These are phyloP conservation scores for Microcos paniculata DNA, from an alignment of 345 rosid genomes.

Conservation along the genomic window DNA sequence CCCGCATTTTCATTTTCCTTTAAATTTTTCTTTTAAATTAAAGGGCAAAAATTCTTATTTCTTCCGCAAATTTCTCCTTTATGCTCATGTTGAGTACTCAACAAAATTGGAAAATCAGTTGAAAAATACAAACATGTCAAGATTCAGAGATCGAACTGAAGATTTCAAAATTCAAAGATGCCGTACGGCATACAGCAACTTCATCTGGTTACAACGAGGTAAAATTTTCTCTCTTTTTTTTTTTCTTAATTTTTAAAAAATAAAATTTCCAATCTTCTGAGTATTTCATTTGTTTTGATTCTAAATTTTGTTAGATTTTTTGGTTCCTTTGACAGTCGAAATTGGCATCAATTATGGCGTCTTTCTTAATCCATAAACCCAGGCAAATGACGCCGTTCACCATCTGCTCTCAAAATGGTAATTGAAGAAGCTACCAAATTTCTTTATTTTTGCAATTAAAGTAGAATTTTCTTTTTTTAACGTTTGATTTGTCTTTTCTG, in stretches of 20 bases:
- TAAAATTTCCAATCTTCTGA: not conserved
- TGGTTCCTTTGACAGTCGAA: conserved; percentile 44
- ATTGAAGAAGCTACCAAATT: not conserved
- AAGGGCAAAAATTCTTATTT: no score
- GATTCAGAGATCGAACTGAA: conserved; percentile 71
- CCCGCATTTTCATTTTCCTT: no score
- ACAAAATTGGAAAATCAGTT: not conserved
- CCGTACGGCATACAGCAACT: conserved; percentile 58
- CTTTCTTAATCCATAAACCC: conserved; percentile 79
- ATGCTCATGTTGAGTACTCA: no score
- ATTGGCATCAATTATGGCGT: conserved; percentile 74
- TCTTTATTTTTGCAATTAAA: not conserved
- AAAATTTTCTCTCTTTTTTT: not conserved
- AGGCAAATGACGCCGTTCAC: conserved; percentile 60
- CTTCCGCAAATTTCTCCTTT: no score
- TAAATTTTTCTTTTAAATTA: no score
- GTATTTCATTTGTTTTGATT: not conserved
- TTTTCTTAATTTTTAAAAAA: conserved; percentile 7
- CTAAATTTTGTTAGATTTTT: not conserved
- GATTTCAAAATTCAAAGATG: conserved; percentile 91
- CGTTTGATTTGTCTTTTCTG: not conserved
- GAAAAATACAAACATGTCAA: conserved; percentile 50
- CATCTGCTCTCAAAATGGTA: conserved; percentile 76
- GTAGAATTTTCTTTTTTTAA: not conserved
- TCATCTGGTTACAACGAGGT: conserved; percentile 75